A percentile compares a stretch with the other conserved stretches of the same genome.
Evolutionary conservation across 495 filamentous ascomycete genomes (phyloP).

Genomic region (Penicillium subrubescens): DNA sequence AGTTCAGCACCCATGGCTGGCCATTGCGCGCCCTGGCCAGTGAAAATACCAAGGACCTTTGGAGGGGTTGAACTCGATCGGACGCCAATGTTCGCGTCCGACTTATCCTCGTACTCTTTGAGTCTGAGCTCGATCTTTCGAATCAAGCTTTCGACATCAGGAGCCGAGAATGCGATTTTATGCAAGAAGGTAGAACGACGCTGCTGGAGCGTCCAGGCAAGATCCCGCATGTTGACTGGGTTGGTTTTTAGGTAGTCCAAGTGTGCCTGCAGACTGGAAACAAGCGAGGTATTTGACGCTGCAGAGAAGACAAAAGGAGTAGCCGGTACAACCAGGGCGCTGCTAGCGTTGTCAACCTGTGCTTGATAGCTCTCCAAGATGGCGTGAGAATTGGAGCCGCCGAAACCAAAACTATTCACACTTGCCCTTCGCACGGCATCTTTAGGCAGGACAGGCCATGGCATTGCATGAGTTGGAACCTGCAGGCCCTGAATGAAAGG

Average conservation of each 20-base stretch:
- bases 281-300: background rate
- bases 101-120: background rate
- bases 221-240: background rate
- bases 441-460: conserved; percentile 23
- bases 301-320: conserved; percentile 15
- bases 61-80: background rate
- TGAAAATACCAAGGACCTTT: conserved; percentile 13
- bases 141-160: background rate
- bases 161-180: background rate
- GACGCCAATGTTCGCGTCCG: background rate
- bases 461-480: conserved; percentile 38
- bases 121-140: background rate
- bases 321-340: background rate
- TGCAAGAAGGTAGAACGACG: background rate
- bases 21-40: conserved; percentile 16
- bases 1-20: conserved; percentile 4
- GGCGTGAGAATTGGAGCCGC: conserved; percentile 61
- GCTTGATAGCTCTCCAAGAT: conserved; percentile 51
- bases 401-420: conserved; percentile 65
- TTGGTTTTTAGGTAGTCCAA: background rate
- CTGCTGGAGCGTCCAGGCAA: conserved; percentile 6
- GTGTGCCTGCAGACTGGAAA: background rate
- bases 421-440: conserved; percentile 52
- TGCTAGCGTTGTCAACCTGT: background rate
- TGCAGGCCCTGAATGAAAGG: conserved; percentile 42